These are phyloP conservation scores for Trichophyton verrucosum DNA, from an alignment of 2,329 filamentous ascomycete species.

Conservation along the genomic window DNA sequence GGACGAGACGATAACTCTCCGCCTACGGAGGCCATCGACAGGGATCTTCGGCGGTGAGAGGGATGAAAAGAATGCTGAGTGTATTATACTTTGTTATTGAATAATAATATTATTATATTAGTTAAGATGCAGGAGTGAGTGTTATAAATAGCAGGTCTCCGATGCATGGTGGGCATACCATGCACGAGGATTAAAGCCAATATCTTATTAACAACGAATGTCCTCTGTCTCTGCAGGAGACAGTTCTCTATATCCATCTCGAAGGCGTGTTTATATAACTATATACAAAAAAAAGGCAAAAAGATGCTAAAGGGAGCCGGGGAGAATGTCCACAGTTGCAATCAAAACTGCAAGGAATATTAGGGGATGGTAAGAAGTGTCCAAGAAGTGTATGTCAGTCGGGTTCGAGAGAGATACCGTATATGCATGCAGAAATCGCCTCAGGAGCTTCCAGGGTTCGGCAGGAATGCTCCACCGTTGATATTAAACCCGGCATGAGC, in stretches of 20 bases:
- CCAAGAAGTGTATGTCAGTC: not conserved
- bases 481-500: constrained; percentile 18
- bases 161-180: not conserved
- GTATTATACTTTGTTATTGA: no score
- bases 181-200: not conserved
- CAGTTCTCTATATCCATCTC: not conserved
- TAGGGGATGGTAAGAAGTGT: not conserved
- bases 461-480: constrained; percentile 15
- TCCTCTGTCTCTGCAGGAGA: not conserved
- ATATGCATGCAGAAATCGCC: not conserved
- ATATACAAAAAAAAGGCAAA: not conserved
- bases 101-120: not conserved
- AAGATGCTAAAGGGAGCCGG: not conserved
- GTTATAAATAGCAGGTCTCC: not conserved
- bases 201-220: not conserved
- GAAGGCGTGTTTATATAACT: not conserved
- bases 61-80: not conserved
- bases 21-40: not conserved
- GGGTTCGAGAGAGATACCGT: not conserved
- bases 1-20: not conserved
- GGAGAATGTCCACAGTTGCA: not conserved
- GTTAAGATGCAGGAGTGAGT: not conserved
- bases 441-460: constrained; percentile 7
- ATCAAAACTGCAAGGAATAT: not conserved
- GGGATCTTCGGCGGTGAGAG: not conserved